Base-by-base conservation (phyloP, 179 eudicot species). In the Spergularia azorica region DNA sequence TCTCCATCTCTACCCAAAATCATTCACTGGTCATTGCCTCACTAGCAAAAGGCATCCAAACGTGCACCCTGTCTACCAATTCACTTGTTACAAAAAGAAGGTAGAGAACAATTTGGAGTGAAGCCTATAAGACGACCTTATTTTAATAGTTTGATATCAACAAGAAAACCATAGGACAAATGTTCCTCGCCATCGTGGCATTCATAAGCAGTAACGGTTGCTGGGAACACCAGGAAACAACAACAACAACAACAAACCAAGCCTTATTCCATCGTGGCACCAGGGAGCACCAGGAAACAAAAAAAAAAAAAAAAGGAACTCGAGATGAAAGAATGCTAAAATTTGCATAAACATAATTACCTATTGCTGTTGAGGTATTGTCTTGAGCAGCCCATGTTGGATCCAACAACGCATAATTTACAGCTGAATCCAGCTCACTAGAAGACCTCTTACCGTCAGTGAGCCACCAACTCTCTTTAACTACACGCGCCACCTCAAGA, bases 361-460 rank as follows among this genome's bases (percentile, higher is more conserved):
- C 99, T 79, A 91, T 85, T 55, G 92, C 95, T 21, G 99, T 93
- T 39, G 97, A 95, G 59, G 99, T 95, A 78, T 95, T 90, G 73
- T 95, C 99, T 83, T 95, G 95, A 72, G 94, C 95, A 78, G 99
- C 99, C 97, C 92, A 91, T 36, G 92, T 84, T 61, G 99, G 97
- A 83, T 95, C 99, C 66, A 91, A 78, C 84, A 95, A 86, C 74
- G 99, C 97, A 93, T 95, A 93, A 82, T 92, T 88, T 79, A 95
- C 94, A 56, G 94, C 97, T 59, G 95, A 91, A 66, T 91, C 97
- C n/a, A 95, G 86, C 83, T 95, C 97, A 63, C 83, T 82, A 62
- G 88, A 86, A 18, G 97, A 91, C 82, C 94, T 81, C 77, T 89
- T 91, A 57, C 85, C 91, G 83, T 93, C 99, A 75, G 82, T 84